Evolutionary conservation across 139 green algal species (phyloP).

Genomic region (Chlamydomonas applanata): DNA sequence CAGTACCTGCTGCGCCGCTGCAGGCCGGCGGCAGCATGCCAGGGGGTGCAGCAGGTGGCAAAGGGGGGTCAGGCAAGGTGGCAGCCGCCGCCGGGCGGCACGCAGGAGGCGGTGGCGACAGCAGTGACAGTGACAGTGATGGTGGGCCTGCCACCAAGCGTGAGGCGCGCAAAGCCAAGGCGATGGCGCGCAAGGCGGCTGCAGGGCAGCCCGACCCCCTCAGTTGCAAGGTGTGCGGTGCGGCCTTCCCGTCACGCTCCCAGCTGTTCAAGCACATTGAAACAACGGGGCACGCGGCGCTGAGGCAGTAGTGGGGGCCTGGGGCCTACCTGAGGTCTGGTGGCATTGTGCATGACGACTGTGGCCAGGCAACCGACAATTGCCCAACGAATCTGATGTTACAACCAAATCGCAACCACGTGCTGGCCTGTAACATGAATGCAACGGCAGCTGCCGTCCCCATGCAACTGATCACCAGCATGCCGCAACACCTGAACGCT

Average conservation of each 20-base stretch:
- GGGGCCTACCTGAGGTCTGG: too few species aligned
- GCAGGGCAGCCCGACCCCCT: background rate
- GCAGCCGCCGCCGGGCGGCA: background rate
- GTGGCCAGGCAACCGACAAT: too few species aligned
- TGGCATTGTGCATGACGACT: too few species aligned
- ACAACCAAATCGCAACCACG: too few species aligned
- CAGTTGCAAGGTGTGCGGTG: constrained; percentile 55
- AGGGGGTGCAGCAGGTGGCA: background rate
- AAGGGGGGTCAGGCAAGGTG: background rate
- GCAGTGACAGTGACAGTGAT: background rate
- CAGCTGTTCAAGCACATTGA: constrained; percentile 75
- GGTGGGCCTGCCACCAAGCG: constrained; percentile 15
- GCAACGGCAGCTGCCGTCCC: too few species aligned
- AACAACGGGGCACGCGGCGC: constrained; percentile 54
- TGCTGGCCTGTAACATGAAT: too few species aligned
- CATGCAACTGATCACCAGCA: too few species aligned
- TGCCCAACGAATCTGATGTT: too few species aligned
- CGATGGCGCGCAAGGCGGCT: constrained; percentile 5
- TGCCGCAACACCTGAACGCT: too few species aligned
- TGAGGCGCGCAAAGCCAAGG: constrained; percentile 40
- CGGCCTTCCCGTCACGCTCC: constrained; percentile 54
- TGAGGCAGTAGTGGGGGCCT: constrained; percentile 20
- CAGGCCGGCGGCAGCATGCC: background rate
- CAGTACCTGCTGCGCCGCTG: background rate
- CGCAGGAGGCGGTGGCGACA: background rate